phyloP scores from a whole-genome alignment of 208 protist genomes.

The Naegleria fowleri region DNA sequence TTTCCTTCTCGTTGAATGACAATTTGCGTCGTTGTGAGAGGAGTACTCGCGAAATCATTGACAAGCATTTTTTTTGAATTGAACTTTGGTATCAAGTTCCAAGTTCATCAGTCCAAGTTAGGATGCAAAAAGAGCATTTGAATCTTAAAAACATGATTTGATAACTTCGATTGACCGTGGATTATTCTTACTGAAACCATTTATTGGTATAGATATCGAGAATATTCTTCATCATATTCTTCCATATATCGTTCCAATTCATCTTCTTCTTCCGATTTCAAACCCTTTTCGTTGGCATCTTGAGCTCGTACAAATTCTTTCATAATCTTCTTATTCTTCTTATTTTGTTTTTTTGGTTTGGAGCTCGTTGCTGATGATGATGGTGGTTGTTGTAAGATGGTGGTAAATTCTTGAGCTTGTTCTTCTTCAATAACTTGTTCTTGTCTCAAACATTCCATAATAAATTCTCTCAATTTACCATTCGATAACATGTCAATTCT shows the following conservation, averaged over 20 bases:
- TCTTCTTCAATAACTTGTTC: neutral
- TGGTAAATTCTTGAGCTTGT: neutral
- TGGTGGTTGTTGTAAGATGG: neutral
- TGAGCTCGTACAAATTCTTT: neutral
- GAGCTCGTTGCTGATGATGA: neutral
- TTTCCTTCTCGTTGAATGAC: neutral
- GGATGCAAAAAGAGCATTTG: too few species aligned
- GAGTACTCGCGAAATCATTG: too few species aligned
- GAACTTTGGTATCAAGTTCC: too few species aligned
- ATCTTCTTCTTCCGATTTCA: neutral
- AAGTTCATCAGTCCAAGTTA: too few species aligned
- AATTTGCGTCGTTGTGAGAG: neutral
- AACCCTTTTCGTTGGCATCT: neutral
- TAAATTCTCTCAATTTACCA: neutral
- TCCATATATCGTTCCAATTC: neutral
- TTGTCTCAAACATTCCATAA: neutral
- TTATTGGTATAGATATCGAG: neutral
- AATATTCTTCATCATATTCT: conserved; percentile 1
- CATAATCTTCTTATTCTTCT: neutral
- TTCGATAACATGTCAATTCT: neutral
- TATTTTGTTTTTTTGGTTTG: neutral
- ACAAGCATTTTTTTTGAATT: too few species aligned
- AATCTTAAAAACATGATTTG: too few species aligned
- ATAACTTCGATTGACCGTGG: too few species aligned
- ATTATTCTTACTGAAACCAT: too few species aligned